phyloP scores from a whole-genome alignment of 495 filamentous ascomycete genomes.

The Geopyxis carbonaria region DNA sequence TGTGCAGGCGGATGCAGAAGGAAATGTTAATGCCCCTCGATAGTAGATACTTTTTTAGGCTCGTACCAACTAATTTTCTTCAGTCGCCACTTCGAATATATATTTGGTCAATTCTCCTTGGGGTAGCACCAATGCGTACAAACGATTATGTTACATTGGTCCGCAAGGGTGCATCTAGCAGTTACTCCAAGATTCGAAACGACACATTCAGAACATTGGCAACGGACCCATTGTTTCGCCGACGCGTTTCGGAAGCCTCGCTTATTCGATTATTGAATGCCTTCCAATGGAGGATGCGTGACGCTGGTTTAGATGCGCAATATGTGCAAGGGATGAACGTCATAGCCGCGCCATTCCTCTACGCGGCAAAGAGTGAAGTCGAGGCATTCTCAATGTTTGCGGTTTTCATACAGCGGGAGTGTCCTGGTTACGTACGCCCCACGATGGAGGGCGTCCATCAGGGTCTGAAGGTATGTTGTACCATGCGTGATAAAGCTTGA shows the following conservation, averaged over 20 bases:
- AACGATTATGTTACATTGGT: constrained; percentile 78
- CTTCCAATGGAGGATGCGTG: constrained; percentile 80
- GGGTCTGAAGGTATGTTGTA: constrained; percentile 47
- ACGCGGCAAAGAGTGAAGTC: constrained; percentile 83
- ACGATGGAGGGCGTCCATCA: constrained; percentile 96
- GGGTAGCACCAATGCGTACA: constrained; percentile 64
- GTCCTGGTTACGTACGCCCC: constrained; percentile 82
- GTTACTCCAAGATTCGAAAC: constrained; percentile 92
- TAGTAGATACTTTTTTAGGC: background rate
- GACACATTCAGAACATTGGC: constrained; percentile 93
- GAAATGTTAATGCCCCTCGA: constrained; percentile 18
- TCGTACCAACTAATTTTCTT: constrained; percentile 4
- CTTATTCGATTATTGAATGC: constrained; percentile 93
- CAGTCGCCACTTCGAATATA: constrained; percentile 91
- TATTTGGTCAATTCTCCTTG: constrained; percentile 82
- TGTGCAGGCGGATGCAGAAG: constrained; percentile 20
- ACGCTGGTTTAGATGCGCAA: constrained; percentile 42
- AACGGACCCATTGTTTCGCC: constrained; percentile 87
- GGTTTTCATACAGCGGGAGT: constrained; percentile 71
- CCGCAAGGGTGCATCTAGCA: constrained; percentile 80
- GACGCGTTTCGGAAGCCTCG: constrained; percentile 85
- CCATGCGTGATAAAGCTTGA: background rate
- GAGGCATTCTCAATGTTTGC: constrained; percentile 89
- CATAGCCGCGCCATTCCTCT: constrained; percentile 93
- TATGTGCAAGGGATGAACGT: constrained; percentile 99